Evolutionary conservation across 202 grass and related monocot species (phyloP), one percentile per base, ranked within the genome.

Genomic region (Musa balbisiana): DNA sequence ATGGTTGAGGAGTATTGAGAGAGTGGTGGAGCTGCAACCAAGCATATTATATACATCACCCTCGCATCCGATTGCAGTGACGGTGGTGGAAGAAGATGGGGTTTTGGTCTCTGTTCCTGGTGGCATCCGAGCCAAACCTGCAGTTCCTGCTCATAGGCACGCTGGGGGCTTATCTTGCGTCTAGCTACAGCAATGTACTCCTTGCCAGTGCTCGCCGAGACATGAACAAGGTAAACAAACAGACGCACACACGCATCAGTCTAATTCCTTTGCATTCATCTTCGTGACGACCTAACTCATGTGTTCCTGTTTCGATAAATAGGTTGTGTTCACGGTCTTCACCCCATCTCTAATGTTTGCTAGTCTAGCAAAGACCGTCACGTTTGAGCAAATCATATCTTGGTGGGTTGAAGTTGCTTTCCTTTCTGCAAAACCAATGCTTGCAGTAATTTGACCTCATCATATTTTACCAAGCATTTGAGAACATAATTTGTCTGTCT

Each of bases 271-370:
- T 59, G 13, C 49, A 51, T 50, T 21, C 19, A 58, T 33, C 8
- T 55, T 17, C 19, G 16, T 51, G 19, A 52, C 16, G 43, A 14
- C 33, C 33, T 53, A 52, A 33, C 23, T 12, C 70, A 49, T 21
- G 21, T n/a, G 14, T 22, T 75, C 67, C 13, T 59, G 0, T 82
- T 75, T n/a, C 52, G 2, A 54, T 43, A 43, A 43, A 43, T 83
- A 98, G 94, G 83, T 98, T 67, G 88, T 98, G 55, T 98, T 93
- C 51, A 78, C 82, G 55, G 84, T 98, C 49, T 93, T 98, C 81
- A 91, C 88, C 6, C 94, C 94, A 27, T 85, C 86, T 13, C 83
- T 98, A 11, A 89, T 91, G 81, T 98, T 98, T 69, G 67, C 85
- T 21, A 89, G 71, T 74, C 90, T 98, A 11, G 91, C 90, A 0